Evolutionary conservation across 257 asterid genomes (phyloP).

Genomic region (Scutellaria minor): DNA sequence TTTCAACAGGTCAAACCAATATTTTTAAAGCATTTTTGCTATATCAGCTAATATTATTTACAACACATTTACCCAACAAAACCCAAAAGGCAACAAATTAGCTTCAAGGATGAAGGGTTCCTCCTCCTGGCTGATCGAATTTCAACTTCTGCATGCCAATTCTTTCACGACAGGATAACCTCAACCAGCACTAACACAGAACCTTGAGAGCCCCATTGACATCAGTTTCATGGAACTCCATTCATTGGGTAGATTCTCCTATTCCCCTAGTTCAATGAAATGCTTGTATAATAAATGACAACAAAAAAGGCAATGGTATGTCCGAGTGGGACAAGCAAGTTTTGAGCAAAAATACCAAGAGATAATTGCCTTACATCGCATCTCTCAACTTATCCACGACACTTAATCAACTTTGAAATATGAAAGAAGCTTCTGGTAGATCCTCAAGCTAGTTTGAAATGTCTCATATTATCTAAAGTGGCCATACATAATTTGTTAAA

Average conservation of each 20-base stretch:
- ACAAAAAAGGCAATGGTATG: not conserved
- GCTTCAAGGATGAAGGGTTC: not conserved
- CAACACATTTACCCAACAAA: not conserved
- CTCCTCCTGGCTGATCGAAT: not conserved
- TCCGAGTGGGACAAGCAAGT: not conserved
- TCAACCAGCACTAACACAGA: not conserved
- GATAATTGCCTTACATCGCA: not conserved
- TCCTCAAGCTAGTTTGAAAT: constrained; percentile 9
- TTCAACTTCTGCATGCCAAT: not conserved
- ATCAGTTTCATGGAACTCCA: not conserved
- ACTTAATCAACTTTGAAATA: not conserved
- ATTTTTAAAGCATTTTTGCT: not conserved
- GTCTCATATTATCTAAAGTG: constrained; percentile 6
- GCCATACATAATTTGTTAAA: not conserved
- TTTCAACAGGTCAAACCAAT: not conserved
- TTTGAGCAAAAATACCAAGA: not conserved
- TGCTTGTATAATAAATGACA: not conserved
- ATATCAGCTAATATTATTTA: not conserved
- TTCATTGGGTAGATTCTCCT: not conserved
- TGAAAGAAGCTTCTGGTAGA: not conserved
- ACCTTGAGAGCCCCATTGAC: not conserved
- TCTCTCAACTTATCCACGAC: not conserved
- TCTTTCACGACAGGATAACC: not conserved
- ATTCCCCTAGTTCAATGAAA: not conserved
- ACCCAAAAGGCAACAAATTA: not conserved